Evolutionary conservation across 441 rosid genomes (phyloP).

Genomic region (Dalechampia spathulata): DNA sequence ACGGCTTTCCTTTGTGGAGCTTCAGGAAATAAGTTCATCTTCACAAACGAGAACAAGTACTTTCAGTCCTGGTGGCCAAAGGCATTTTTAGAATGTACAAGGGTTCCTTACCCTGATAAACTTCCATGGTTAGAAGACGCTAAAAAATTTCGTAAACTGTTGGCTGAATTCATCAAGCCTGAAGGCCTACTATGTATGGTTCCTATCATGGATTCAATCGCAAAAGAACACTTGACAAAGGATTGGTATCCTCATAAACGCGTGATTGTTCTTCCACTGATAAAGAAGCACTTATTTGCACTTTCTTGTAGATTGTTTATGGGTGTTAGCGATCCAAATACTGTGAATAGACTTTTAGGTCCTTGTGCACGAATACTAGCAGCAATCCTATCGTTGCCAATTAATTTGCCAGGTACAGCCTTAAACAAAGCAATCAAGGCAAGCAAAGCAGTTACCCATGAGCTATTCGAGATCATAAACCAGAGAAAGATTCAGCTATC

Average conservation of each 20-base stretch:
- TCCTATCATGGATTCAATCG: constrained; percentile 9
- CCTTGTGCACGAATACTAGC: background rate
- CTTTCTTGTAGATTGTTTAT: constrained; percentile 2
- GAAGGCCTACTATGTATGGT: background rate
- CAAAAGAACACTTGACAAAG: background rate
- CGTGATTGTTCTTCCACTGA: background rate
- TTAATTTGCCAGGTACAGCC: constrained; percentile 1
- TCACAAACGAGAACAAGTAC: constrained; percentile 8
- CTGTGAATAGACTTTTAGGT: background rate
- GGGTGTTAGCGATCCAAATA: background rate
- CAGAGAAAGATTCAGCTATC: constrained; percentile 15
- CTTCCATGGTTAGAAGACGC: constrained; percentile 11
- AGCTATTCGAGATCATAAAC: background rate
- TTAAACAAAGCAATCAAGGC: background rate
- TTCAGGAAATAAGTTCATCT: constrained; percentile 9
- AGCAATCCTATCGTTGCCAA: background rate
- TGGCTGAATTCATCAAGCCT: constrained; percentile 1
- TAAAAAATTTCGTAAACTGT: background rate
- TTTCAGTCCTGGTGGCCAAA: constrained; percentile 15
- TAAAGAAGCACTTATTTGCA: background rate
- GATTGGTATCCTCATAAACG: background rate
- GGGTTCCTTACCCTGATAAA: constrained; percentile 3
- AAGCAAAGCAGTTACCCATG: background rate
- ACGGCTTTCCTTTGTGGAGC: constrained; percentile 14
- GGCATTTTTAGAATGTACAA: constrained; percentile 7